phyloP scores from a whole-genome alignment of 2,329 filamentous ascomycete genomes.

The Ascochyta pisi region DNA sequence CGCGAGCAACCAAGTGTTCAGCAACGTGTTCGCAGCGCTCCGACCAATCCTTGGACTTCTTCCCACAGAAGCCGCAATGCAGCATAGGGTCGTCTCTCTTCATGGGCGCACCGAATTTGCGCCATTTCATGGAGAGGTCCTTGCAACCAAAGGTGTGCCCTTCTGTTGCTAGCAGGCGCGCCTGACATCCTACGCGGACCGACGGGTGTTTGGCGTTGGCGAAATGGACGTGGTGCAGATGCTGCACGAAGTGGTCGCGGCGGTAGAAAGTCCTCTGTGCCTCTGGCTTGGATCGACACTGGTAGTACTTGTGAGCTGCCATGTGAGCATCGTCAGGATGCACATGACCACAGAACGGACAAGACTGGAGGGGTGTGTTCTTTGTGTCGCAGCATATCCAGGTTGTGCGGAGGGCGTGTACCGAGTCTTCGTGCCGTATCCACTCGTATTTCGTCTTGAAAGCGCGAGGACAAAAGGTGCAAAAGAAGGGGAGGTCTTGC shows the following conservation, averaged over 20 bases:
- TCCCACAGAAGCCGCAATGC: slow-evolving; percentile 46
- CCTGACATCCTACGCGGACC: slow-evolving; percentile 41
- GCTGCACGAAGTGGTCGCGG: slow-evolving; percentile 46
- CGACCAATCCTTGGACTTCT: slow-evolving; percentile 40
- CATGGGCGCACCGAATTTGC: slow-evolving; percentile 45
- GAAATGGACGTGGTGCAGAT: slow-evolving; percentile 47
- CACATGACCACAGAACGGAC: slow-evolving; percentile 43
- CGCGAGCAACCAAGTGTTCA: slow-evolving; percentile 40
- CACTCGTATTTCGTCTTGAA: slow-evolving; percentile 49
- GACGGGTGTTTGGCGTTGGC: slow-evolving; percentile 45
- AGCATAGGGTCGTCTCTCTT: slow-evolving; percentile 46
- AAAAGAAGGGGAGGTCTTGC: slow-evolving; percentile 45
- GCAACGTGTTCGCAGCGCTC: slow-evolving; percentile 44
- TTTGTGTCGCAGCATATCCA: slow-evolving; percentile 48
- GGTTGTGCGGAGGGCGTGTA: slow-evolving; percentile 47
- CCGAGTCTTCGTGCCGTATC: slow-evolving; percentile 48
- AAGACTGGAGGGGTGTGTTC: slow-evolving; percentile 30
- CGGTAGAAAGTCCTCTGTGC: slow-evolving; percentile 47
- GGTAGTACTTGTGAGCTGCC: slow-evolving; percentile 44
- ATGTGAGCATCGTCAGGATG: slow-evolving; percentile 45
- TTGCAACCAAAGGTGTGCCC: slow-evolving; percentile 46
- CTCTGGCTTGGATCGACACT: slow-evolving; percentile 44
- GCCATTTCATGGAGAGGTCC: slow-evolving; percentile 45
- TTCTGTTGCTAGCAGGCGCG: slow-evolving; percentile 36
- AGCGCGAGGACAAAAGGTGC: slow-evolving; percentile 46